Conservation (phyloP, 2,329 filamentous ascomycete species). For the Grosmannia penicillata region DNA sequence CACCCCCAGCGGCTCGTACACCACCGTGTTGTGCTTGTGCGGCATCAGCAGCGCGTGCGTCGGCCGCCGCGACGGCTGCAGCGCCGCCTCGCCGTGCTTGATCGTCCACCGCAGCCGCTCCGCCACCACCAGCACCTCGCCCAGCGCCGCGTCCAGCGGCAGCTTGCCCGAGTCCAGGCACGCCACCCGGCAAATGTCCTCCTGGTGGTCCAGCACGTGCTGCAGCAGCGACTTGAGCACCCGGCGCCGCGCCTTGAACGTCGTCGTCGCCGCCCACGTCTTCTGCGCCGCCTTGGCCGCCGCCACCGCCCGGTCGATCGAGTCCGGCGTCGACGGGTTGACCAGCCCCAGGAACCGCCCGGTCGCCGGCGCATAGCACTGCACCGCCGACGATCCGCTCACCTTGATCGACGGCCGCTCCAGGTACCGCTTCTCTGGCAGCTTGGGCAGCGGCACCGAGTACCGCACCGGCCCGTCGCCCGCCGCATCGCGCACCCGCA, state of each 20-base stretch:
- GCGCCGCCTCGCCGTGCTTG: slow-evolving; percentile 69
- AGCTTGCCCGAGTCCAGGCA: slow-evolving; percentile 94
- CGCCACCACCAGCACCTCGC: slow-evolving; percentile 83
- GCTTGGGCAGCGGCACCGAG: slow-evolving; percentile 44
- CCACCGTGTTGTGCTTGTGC: slow-evolving; percentile 85
- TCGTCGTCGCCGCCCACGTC: slow-evolving; percentile 62
- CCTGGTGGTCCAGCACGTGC: slow-evolving; percentile 78
- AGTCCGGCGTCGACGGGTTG: slow-evolving; percentile 60
- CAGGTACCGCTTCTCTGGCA: slow-evolving; percentile 30
- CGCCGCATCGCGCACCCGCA: slow-evolving; percentile 13
- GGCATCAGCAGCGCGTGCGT: slow-evolving; percentile 77
- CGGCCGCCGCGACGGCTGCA: slow-evolving; percentile 57
- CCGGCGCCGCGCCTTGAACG: slow-evolving; percentile 59
- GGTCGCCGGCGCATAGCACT: slow-evolving; percentile 82
- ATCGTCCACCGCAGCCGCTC: slow-evolving; percentile 96
- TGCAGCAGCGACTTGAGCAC: slow-evolving; percentile 71
- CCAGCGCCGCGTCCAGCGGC: slow-evolving; percentile 82
- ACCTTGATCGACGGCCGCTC: slow-evolving; percentile 37
- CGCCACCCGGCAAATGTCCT: slow-evolving; percentile 69
- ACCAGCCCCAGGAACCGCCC: slow-evolving; percentile 68
- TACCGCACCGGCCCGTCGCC: slow-evolving; percentile 36
- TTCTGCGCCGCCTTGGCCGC: slow-evolving; percentile 61
- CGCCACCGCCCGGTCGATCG: slow-evolving; percentile 65
- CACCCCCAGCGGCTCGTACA: slow-evolving; percentile 85
- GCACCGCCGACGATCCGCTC: slow-evolving; percentile 52